Base-by-base conservation (phyloP, 1,284 basidiomycete species). In the Boletus mariae region DNA sequence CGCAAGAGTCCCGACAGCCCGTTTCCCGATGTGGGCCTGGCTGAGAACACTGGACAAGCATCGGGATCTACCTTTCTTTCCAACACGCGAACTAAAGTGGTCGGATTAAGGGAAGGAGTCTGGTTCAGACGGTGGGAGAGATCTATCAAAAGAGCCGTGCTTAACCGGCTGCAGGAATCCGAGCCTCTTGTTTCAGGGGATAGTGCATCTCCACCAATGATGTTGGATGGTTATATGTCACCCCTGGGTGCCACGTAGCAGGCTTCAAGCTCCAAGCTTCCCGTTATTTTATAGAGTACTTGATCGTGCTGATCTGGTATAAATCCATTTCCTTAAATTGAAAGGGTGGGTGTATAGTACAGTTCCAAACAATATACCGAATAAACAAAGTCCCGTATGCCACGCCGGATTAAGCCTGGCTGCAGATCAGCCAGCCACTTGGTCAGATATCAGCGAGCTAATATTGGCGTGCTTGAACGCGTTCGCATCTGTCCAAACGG, bases 101-200 rank as follows among this genome's bases (percentile, higher is more conserved):
- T 79, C 2, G 90, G 90, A 1, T 61, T 81, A 53, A 76, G 76
- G 55, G 90, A 92, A 68, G 85, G 84, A 5, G 79, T 85, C 58
- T 92, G 88, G 88, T 87, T 90, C 68, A 78, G 78, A 63, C 75
- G 75, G 48, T 92, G 90, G 88, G 85, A 91, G 60, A 75, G 75
- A 35, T 76, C 80, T 3, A 89, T 92, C 49, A 71, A 70, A 52
- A 75, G 77, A 51, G 81, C 76, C 0, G 80, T 84, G 5, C 57
- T 72, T 15, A 71, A 66, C 45, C 62, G 66, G 28, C 37, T 74
- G 51, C 63, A 58, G 49, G 59, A 60, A 8, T 52, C 54, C 31
- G 60, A 63, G 10, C 67, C 71, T 7, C 57, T 75, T 50, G 57
- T 59, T 25, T 32, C 42, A n/a, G 54, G 51, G 11, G 61, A 70